These are phyloP conservation scores for Botryotinia globosa DNA, from an alignment of 2,329 filamentous ascomycete genomes.

Conservation along the genomic window DNA sequence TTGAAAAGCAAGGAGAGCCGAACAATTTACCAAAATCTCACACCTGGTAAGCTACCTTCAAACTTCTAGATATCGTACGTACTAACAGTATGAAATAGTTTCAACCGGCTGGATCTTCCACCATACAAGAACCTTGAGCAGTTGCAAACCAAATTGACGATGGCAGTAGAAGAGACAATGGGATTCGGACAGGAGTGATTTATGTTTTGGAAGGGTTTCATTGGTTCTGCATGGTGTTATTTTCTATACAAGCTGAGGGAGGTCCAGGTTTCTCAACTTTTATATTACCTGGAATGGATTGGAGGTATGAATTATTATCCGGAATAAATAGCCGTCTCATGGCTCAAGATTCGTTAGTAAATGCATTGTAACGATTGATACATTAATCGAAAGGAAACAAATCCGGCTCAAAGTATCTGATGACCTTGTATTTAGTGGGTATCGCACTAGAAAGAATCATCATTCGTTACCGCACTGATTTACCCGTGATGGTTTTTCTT, in stretches of 20 bases:
- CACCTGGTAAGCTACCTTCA: conserved; percentile 71
- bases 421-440: conserved; percentile 4
- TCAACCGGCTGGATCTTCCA: conserved; percentile 94
- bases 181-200: conserved; percentile 91
- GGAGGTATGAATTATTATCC: conserved; percentile 10
- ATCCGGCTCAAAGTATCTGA: conserved; percentile 4
- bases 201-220: conserved; percentile 24
- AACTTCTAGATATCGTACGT: conserved; percentile 5
- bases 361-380: conserved; percentile 18
- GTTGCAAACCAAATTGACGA: conserved; percentile 85
- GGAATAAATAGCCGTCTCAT: conserved; percentile 1
- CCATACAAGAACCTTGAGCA: conserved; percentile 86
- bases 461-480: not conserved
- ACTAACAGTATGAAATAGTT: conserved; percentile 53
- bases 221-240: conserved; percentile 29
- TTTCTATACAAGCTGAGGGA: conserved; percentile 26
- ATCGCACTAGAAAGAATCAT: conserved; percentile 1
- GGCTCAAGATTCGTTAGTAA: not conserved
- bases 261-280: conserved; percentile 11
- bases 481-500: not conserved
- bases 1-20: conserved; percentile 93
- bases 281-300: conserved; percentile 14
- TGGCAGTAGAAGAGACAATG: conserved; percentile 97
- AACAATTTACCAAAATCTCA: conserved; percentile 93
- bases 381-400: conserved; percentile 14